phyloP scores from a whole-genome alignment of 257 asterid genomes.

The Solanum gandarillasii region DNA sequence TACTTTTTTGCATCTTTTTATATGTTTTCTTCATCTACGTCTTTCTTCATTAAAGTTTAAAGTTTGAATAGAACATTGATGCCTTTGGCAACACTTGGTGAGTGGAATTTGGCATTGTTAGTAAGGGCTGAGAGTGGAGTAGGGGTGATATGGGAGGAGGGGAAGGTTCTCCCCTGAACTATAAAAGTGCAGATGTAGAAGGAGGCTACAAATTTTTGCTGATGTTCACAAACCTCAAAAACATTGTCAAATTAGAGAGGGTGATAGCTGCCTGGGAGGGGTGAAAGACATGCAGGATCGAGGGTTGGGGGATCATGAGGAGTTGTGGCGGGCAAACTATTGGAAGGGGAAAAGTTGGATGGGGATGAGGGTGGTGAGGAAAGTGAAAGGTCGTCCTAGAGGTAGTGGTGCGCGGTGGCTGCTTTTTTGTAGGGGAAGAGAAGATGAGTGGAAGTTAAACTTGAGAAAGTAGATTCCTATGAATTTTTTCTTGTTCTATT shows the following conservation, averaged over 20 bases:
- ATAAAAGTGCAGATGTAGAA: background rate
- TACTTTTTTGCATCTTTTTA: background rate
- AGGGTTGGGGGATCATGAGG: background rate
- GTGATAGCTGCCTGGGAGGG: background rate
- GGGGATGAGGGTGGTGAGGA: background rate
- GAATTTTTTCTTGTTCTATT: background rate
- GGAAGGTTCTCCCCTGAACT: background rate
- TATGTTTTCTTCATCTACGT: background rate
- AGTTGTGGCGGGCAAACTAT: background rate
- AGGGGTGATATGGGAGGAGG: background rate
- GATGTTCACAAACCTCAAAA: background rate
- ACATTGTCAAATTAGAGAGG: background rate
- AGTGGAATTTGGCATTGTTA: background rate
- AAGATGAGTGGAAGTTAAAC: background rate
- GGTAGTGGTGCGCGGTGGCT: background rate
- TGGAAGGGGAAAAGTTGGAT: background rate
- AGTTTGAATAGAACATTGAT: background rate
- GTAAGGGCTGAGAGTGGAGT: background rate
- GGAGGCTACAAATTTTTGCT: background rate
- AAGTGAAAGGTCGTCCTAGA: background rate
- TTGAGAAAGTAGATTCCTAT: background rate
- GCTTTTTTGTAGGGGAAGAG: background rate
- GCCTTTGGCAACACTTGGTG: background rate
- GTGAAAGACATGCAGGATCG: background rate
- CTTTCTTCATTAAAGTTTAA: background rate